Evolutionary conservation across 768 basidiomycete species (phyloP).

Genomic region (Tulasnella sp.): DNA sequence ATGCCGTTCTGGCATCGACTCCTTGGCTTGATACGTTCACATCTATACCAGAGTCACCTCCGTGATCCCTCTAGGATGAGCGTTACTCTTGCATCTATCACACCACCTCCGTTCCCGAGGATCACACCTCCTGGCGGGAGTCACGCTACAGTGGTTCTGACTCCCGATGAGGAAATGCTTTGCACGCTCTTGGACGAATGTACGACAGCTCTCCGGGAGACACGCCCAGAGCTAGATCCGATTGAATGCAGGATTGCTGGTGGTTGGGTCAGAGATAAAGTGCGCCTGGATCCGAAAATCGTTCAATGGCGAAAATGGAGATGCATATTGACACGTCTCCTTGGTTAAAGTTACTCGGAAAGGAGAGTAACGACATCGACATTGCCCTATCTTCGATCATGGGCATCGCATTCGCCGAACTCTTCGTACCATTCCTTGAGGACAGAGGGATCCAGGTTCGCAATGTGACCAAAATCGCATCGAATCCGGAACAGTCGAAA

Average conservation of each 20-base stretch:
- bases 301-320: background rate
- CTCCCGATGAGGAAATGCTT: constrained; percentile 54
- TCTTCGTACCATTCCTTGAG: constrained; percentile 55
- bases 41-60: too few relatives aligned
- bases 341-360: constrained; percentile 56
- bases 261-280: constrained; percentile 99
- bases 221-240: constrained; percentile 42
- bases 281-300: constrained; percentile 27
- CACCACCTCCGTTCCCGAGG: too few relatives aligned
- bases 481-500: constrained; percentile 95
- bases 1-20: too few relatives aligned
- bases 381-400: constrained; percentile 83
- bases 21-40: too few relatives aligned
- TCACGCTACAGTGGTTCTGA: constrained; percentile 29
- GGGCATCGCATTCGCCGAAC: constrained; percentile 78
- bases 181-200: constrained; percentile 77
- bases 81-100: too few relatives aligned
- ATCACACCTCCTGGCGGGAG: too few relatives aligned
- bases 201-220: constrained; percentile 41
- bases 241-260: constrained; percentile 81
- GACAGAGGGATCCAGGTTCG: constrained; percentile 39
- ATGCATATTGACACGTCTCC: constrained; percentile 3
- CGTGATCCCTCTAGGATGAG: too few relatives aligned
- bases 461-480: constrained; percentile 69
- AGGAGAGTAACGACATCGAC: constrained; percentile 84